phyloP scores from a whole-genome alignment of 148 eudicot species.

The Euryodendron excelsum region DNA sequence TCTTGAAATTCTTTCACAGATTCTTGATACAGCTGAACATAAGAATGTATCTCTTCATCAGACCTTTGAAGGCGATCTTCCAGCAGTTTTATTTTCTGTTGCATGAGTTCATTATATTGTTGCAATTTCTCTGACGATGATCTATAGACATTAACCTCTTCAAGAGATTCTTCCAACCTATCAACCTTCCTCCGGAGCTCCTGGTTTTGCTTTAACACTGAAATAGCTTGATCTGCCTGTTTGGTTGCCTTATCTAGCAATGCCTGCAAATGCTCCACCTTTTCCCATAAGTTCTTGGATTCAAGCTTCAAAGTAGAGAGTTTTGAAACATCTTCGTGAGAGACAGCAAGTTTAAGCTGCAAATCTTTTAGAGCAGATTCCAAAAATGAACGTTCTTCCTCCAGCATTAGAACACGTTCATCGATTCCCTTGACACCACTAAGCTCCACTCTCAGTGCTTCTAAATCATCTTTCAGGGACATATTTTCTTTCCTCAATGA shows the following conservation, averaged over 20 bases:
- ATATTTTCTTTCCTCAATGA: slow-evolving; percentile 63
- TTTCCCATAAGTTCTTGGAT: slow-evolving; percentile 59
- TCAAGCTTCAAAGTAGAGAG: slow-evolving; percentile 62
- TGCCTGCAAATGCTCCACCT: slow-evolving; percentile 62
- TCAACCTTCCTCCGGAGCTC: slow-evolving; percentile 80
- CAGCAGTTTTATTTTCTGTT: slow-evolving; percentile 69
- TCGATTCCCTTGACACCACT: slow-evolving; percentile 53
- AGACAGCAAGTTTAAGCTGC: slow-evolving; percentile 57
- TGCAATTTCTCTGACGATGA: slow-evolving; percentile 74
- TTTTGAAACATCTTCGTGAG: slow-evolving; percentile 59
- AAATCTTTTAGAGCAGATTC: slow-evolving; percentile 64
- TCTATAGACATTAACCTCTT: slow-evolving; percentile 58
- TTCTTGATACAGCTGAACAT: slow-evolving; percentile 81
- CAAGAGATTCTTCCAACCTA: slow-evolving; percentile 73
- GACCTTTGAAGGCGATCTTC: slow-evolving; percentile 85
- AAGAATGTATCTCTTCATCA: slow-evolving; percentile 77
- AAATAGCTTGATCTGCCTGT: slow-evolving; percentile 84
- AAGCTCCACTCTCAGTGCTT: slow-evolving; percentile 56
- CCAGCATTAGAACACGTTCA: slow-evolving; percentile 56
- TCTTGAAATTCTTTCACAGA: slow-evolving; percentile 86
- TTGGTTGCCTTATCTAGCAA: slow-evolving; percentile 72
- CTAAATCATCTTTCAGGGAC: slow-evolving; percentile 57
- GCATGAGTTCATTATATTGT: slow-evolving; percentile 70
- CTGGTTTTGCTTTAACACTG: slow-evolving; percentile 76
- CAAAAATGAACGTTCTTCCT: slow-evolving; percentile 55